Percentiles rank a stretch among this genome's conserved stretches.
Evolutionary conservation across 305 asterid species (phyloP).

Genomic region (Plantago rigida): DNA sequence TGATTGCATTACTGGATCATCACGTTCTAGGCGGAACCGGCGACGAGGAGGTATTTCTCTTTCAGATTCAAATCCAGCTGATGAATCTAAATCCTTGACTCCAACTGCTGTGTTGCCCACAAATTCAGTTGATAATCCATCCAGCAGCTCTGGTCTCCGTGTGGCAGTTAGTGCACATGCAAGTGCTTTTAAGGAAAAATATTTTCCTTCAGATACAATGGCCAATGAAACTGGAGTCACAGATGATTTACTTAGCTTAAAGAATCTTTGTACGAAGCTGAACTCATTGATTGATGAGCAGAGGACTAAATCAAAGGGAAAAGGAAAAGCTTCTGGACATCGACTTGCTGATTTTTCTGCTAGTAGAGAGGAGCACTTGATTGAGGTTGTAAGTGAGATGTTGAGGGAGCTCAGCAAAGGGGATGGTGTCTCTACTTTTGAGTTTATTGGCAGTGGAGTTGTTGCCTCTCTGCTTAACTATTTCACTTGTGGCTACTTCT

Average conservation of each 20-base stretch:
- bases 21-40: slow-evolving; percentile 75
- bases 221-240: slow-evolving; percentile 59
- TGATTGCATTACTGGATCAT: slow-evolving; percentile 67
- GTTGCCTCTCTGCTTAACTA: slow-evolving; percentile 78
- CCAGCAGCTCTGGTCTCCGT: slow-evolving; percentile 51
- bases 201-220: slow-evolving; percentile 68
- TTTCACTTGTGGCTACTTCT: slow-evolving; percentile 77
- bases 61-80: slow-evolving; percentile 49
- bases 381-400: slow-evolving; percentile 64
- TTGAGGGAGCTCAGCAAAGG: slow-evolving; percentile 79
- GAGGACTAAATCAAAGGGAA: slow-evolving; percentile 63
- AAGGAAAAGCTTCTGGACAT: slow-evolving; percentile 58
- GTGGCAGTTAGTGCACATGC: slow-evolving; percentile 70
- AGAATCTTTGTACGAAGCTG: slow-evolving; percentile 76
- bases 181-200: slow-evolving; percentile 76
- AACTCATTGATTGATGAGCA: slow-evolving; percentile 43
- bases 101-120: slow-evolving; percentile 48
- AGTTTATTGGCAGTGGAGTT: slow-evolving; percentile 93
- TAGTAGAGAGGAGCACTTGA: slow-evolving; percentile 59
- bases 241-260: slow-evolving; percentile 76
- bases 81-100: slow-evolving; percentile 44
- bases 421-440: slow-evolving; percentile 94
- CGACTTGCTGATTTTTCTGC: slow-evolving; percentile 46
- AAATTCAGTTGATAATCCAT: slow-evolving; percentile 45
- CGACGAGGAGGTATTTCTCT: slow-evolving; percentile 53